Percentiles rank a stretch among this genome's conserved stretches.
Evolutionary conservation across 1,284 basidiomycete genomes (phyloP).

Genomic region (Trichosporon ovoides): DNA sequence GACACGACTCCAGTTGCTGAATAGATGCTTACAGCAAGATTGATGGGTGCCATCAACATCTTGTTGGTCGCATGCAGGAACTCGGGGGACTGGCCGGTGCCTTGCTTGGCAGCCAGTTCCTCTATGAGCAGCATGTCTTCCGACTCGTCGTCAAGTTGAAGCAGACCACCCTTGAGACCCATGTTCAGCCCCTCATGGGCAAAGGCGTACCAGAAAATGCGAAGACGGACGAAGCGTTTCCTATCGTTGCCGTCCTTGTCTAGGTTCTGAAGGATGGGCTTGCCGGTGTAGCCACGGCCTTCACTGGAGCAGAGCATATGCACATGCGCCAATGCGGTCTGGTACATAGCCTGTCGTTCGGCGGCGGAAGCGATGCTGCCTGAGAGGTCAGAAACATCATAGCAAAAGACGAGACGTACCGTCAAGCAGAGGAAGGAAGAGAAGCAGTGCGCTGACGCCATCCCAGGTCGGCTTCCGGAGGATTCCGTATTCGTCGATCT

Average conservation of each 20-base stretch:
- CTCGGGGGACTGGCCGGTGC: conserved; percentile 1
- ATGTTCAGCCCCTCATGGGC: conserved; percentile 71
- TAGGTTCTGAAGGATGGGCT: conserved; percentile 37
- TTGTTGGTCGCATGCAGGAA: conserved; percentile 41
- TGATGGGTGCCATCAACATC: conserved; percentile 61
- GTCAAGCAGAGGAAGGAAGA: conserved; percentile 72
- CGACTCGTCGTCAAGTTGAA: conserved; percentile 57
- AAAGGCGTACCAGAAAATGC: conserved; percentile 77
- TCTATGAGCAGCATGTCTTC: conserved; percentile 8
- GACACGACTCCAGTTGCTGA: too few relatives aligned
- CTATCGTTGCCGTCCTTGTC: conserved; percentile 50
- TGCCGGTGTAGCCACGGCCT: conserved; percentile 53
- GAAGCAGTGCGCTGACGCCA: conserved; percentile 67
- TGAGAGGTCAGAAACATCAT: conserved; percentile 3
- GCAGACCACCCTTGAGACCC: conserved; percentile 69
- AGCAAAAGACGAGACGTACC: conserved; percentile 52
- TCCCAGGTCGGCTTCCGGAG: conserved; percentile 77
- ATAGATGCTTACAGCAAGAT: conserved; percentile 51
- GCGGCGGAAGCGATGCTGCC: conserved; percentile 54
- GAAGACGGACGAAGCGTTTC: conserved; percentile 55
- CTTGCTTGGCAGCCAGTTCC: conserved; percentile 10
- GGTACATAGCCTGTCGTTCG: conserved; percentile 60
- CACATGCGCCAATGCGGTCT: conserved; percentile 60
- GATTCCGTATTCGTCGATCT: conserved; percentile 70
- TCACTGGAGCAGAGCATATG: conserved; percentile 63